Conservation (phyloP, 495 filamentous ascomycete species). For the Daldinia childiae region DNA sequence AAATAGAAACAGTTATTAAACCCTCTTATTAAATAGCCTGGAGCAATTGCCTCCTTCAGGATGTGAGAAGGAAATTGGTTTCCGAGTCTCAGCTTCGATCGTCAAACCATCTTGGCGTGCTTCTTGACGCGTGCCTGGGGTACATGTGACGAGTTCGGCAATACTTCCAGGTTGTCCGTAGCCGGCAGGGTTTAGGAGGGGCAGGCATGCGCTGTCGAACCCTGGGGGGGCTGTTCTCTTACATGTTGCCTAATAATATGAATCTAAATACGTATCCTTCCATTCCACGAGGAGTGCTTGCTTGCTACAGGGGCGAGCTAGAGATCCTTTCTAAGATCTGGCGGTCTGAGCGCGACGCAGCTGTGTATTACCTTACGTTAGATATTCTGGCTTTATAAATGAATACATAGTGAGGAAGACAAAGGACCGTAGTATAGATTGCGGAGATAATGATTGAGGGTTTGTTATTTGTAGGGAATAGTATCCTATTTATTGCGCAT, state of each 20-base stretch:
- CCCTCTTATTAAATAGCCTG: background rate
- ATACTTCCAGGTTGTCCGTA: background rate
- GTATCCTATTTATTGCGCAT: too few species aligned
- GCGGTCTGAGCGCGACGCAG: slow-evolving; percentile 5
- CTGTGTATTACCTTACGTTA: background rate
- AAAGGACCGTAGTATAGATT: too few species aligned
- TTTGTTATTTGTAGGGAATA: too few species aligned
- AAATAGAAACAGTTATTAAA: slow-evolving; percentile 14
- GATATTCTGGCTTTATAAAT: background rate
- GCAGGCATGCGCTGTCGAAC: slow-evolving; percentile 6
- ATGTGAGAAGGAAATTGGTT: slow-evolving; percentile 2
- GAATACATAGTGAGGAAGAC: background rate
- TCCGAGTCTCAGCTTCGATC: slow-evolving; percentile 12
- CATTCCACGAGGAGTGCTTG: slow-evolving; percentile 3
- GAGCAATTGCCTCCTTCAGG: slow-evolving; percentile 12
- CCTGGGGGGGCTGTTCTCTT: background rate
- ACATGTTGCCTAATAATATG: slow-evolving; percentile 1
- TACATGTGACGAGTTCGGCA: slow-evolving; percentile 25
- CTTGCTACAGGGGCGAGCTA: background rate
- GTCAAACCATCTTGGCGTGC: slow-evolving; percentile 4
- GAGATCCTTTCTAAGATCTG: slow-evolving; percentile 4
- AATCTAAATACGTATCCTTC: background rate
- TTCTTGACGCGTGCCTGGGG: slow-evolving; percentile 22
- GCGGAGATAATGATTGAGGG: too few species aligned
- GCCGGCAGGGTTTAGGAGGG: background rate